Base-by-base conservation (phyloP, 345 rosid genomes). In the Conringia planisiliqua region DNA sequence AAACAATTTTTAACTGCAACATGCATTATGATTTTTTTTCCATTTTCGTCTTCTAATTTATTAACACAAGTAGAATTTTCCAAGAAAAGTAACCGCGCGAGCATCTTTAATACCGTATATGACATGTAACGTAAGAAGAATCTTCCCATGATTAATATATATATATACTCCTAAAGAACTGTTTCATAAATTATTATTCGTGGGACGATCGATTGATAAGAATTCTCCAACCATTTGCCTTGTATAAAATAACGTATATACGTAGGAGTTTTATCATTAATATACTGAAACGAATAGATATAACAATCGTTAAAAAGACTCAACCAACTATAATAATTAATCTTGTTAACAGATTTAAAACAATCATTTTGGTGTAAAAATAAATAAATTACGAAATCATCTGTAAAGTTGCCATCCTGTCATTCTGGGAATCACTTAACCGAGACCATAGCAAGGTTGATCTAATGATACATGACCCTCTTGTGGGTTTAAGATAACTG, bases 361-460 rank as follows among this genome's bases (percentile, higher is more conserved):
- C 4, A 11, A n/a, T 33, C 33, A 42, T 52, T 29, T 29, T n/a
- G n/a, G 33, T 9, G 57, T 24, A 35, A 32, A 29, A 14, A 43
- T 17, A 12, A 32, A 69, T n/a, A n/a, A 48, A 13, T 1, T 2
- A 17, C 1, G 18, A 27, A 57, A 57, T 44, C 18, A 58, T 9
- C 12, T 44, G 30, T 46, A 70, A 70, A 70, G 58, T 22, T 35
- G 38, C 1, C 39, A 71, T 36, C 20, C 52, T 51, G 54, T 72
- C 76, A 40, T 63, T 52, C 55, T 62, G 39, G 5, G 12, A 18
- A 72, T 29, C 40, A 62, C 35, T 50, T 48, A 10, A 39, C 39
- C 43, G 10, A 12, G 44, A 72, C 8, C 54, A 62, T 12, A 16
- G 13, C 10, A 40, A 52, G 16, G 46, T 22, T 74, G 66, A 46